These are phyloP conservation scores for Rhizopogon sp. DNA, from an alignment of 768 basidiomycete genomes.

Conservation along the genomic window DNA sequence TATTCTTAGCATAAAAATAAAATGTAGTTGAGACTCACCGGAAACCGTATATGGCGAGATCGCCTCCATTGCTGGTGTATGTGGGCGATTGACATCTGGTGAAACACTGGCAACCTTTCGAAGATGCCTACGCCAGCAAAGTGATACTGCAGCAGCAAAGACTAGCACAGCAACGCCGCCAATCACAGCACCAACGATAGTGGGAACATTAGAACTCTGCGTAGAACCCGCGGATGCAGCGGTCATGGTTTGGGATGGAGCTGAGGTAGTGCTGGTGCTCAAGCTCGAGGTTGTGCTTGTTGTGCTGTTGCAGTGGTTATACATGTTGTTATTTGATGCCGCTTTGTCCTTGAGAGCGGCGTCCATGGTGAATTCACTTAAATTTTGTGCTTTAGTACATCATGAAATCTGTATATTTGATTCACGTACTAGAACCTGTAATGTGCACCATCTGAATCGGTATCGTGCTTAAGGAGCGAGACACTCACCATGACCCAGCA, in stretches of 20 bases:
- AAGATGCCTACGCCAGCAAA: not conserved
- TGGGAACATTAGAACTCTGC: not conserved
- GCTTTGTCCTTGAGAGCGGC: slow-evolving; percentile 11
- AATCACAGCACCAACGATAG: slow-evolving; percentile 1
- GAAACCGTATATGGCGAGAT: not conserved
- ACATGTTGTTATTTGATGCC: slow-evolving; percentile 20
- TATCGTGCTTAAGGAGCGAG: not conserved
- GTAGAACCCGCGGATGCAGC: not conserved
- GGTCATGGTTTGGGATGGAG: not conserved
- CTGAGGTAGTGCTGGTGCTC: not conserved
- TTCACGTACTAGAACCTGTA: slow-evolving; percentile 11
- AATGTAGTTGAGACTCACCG: not conserved
- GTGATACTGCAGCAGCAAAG: not conserved
- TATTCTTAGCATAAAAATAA: not conserved
- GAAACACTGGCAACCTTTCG: too few species aligned
- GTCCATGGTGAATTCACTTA: slow-evolving; percentile 18
- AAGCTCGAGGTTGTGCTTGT: not conserved
- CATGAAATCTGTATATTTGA: not conserved
- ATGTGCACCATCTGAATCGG: not conserved
- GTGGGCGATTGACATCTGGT: too few species aligned
- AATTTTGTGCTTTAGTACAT: not conserved
- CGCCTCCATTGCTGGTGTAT: not conserved
- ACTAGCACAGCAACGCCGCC: not conserved
- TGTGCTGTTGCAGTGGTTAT: slow-evolving; percentile 19
- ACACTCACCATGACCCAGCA: slow-evolving; percentile 15